These are phyloP conservation scores for Hylodesmum podocarpum DNA, from an alignment of 306 rosid genomes.

Conservation along the genomic window DNA sequence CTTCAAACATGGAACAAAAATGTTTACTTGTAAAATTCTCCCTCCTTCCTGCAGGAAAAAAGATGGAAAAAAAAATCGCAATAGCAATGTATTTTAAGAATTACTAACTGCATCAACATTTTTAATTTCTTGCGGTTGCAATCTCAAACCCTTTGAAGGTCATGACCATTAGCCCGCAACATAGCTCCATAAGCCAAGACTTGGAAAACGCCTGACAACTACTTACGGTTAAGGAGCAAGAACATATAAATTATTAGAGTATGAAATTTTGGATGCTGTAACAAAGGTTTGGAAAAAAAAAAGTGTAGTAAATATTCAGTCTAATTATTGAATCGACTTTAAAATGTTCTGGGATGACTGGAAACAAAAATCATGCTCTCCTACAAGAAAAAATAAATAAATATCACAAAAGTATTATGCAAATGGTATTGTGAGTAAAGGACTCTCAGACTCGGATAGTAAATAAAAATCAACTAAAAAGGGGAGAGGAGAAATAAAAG, in stretches of 20 bases:
- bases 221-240: conserved; percentile 55
- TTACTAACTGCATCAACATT: conserved; percentile 35
- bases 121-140: conserved; percentile 37
- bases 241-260: conserved; percentile 23
- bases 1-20: conserved; percentile 15
- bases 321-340: not conserved
- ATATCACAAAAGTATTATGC: not conserved
- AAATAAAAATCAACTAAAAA: not conserved
- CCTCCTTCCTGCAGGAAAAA: not conserved
- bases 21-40: not conserved
- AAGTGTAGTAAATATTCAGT: conserved; percentile 1
- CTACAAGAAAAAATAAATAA: not conserved
- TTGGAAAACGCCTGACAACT: conserved; percentile 42
- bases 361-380: not conserved
- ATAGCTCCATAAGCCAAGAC: conserved; percentile 51
- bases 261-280: not conserved
- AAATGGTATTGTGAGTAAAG: not conserved
- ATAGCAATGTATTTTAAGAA: conserved; percentile 22
- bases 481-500: not conserved
- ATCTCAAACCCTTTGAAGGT: conserved; percentile 54
- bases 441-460: not conserved
- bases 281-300: not conserved
- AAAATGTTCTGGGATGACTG: conserved; percentile 4
- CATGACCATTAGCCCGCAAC: conserved; percentile 44
- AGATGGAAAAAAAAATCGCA: not conserved